Evolutionary conservation across 106 monocot genomes (phyloP), one percentile per base, ranked within the genome.

Genomic region (Chionographis japonica): DNA sequence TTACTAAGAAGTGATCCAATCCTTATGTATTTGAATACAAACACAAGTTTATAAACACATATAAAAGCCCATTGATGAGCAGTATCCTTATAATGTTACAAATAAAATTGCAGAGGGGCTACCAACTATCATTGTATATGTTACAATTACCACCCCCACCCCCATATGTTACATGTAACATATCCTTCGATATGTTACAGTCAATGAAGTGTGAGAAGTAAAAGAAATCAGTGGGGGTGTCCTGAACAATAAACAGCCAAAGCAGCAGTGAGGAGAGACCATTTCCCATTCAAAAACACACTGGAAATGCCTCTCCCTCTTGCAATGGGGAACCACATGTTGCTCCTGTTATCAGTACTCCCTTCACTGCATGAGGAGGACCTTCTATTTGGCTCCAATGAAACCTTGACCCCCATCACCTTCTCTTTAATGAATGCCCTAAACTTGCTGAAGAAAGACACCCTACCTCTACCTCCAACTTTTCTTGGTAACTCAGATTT

Each of bases 381-480:
- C 9, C 36, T 58, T 16, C 60, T 60, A 68, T 68, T 72, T 57
- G 69, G 63, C 71, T 71, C 81, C 51, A 35, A 37, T 20, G 50
- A 58, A 1, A 10, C 58, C 56, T 51, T 70, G 17, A 54, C 56
- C 60, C 42, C 54, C 60, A 39, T 74, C n/a, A 88, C 8, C 72
- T 74, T 73, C 37, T 68, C 74, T 4, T 49, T 43, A 40, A 84
- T 66, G 63, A 85, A 84, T 41, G 51, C 60, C 55, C 69, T 88
- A 60, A 91, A 77, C 49, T 74, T 88, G 50, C 62, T 71, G 54
- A 80, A 75, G 5, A 80, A 61, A 12, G 82, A 83, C 72, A 69
- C 61, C 14, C 67, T 78, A 42, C 61, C 39, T n/a, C 70, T 75
- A 68, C 40, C 27, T 27, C 27, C 27, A 27, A 27, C 46, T 53